Conservation (phyloP, 2,329 filamentous ascomycete species). For the Fusarium sp. region DNA sequence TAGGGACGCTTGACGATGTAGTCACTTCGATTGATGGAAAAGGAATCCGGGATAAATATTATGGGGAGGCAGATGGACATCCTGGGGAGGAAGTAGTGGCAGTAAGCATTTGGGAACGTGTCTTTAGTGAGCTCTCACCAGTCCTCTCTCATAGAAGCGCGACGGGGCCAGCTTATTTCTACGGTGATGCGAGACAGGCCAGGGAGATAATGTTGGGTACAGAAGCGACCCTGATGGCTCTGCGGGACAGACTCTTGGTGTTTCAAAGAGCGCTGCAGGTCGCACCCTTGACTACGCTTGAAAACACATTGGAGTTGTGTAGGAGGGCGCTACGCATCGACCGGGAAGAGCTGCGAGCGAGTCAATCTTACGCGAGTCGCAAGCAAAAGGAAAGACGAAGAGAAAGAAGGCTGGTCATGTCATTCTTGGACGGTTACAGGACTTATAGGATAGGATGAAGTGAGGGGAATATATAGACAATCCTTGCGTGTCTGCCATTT, state of each 20-base stretch:
- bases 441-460: no score
- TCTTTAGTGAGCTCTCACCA: background rate
- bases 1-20: background rate
- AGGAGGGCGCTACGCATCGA: background rate
- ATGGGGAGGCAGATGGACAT: background rate
- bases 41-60: background rate
- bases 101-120: background rate
- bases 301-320: background rate
- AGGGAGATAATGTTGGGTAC: background rate
- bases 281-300: background rate
- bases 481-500: background rate
- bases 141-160: background rate
- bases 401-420: background rate
- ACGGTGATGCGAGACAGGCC: background rate
- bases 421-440: no score
- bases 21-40: background rate
- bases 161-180: background rate
- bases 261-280: background rate
- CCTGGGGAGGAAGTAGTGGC: background rate
- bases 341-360: background rate
- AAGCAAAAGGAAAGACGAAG: background rate
- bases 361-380: background rate
- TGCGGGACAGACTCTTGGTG: background rate
- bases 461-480: no score
- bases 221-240: background rate